Evolutionary conservation across 495 filamentous ascomycete species (phyloP).

Genomic region (Penicillium bovifimosum): DNA sequence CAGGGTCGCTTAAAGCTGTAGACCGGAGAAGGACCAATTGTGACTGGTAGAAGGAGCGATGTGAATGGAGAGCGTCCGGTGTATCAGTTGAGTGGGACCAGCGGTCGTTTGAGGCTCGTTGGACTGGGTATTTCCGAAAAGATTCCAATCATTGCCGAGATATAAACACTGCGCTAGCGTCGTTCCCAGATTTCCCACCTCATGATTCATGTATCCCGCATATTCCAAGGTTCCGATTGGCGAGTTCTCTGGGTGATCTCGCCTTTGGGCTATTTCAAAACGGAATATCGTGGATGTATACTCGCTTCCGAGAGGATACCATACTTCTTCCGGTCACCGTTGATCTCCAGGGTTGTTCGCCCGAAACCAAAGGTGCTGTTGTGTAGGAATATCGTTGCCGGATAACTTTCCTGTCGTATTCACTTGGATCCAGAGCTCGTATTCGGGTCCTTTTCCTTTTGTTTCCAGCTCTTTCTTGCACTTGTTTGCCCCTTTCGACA

Average conservation of each 20-base stretch:
- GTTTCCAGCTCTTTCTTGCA: neutral
- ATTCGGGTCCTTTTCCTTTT: neutral
- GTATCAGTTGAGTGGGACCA: conserved; percentile 27
- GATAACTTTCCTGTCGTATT: neutral
- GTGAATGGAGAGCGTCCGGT: conserved; percentile 20
- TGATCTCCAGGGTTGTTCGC: conserved; percentile 1
- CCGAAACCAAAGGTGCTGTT: neutral
- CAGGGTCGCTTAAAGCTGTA: conserved; percentile 19
- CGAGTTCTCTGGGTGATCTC: neutral
- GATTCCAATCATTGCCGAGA: conserved; percentile 5
- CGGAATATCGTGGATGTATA: conserved; percentile 2
- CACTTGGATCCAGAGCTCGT: neutral
- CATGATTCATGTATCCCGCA: neutral
- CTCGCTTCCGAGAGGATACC: neutral
- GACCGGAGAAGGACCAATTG: conserved; percentile 11
- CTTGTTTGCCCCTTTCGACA: neutral
- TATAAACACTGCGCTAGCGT: conserved; percentile 2
- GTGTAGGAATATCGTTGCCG: conserved; percentile 2
- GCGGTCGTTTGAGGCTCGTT: conserved; percentile 19
- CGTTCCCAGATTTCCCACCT: neutral
- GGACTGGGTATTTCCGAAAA: neutral
- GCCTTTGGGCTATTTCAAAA: neutral
- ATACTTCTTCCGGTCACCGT: neutral
- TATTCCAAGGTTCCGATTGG: conserved; percentile 1
- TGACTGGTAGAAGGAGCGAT: neutral